phyloP scores from a whole-genome alignment of 2,329 filamentous ascomycete genomes.

The Cordyceps militaris region DNA sequence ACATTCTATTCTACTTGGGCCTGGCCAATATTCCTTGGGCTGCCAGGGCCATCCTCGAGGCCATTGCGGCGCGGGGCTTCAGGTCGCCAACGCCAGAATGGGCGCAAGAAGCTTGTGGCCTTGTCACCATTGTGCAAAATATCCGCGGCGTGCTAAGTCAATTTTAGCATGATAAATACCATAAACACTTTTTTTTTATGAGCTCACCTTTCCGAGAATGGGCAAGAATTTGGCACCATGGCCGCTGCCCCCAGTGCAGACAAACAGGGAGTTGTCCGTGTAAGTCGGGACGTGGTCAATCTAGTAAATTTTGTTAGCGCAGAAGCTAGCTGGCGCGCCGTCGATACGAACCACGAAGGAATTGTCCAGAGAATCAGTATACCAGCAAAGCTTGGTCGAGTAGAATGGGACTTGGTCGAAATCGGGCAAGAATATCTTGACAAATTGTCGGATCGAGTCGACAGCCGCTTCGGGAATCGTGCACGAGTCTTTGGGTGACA shows the following conservation, averaged over 20 bases:
- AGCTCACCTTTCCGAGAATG: constrained; percentile 24
- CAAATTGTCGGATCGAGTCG: constrained; percentile 18
- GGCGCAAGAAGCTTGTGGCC: constrained; percentile 24
- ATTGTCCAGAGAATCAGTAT: constrained; percentile 29
- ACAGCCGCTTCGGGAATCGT: constrained; percentile 18
- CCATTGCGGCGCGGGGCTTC: constrained; percentile 22
- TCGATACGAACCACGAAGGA: constrained; percentile 21
- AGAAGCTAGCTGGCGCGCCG: background rate
- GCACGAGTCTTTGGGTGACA: constrained; percentile 19
- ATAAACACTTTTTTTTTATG: no score
- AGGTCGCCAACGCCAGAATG: constrained; percentile 26
- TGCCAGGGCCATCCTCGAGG: constrained; percentile 24
- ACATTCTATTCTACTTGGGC: background rate
- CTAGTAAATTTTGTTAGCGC: constrained; percentile 8
- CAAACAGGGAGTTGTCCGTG: constrained; percentile 25
- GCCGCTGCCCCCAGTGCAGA: constrained; percentile 29
- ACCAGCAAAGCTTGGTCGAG: constrained; percentile 28
- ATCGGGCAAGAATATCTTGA: constrained; percentile 23
- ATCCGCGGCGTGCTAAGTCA: constrained; percentile 24
- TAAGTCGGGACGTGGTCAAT: constrained; percentile 28
- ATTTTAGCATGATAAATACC: constrained; percentile 8
- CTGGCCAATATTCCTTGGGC: constrained; percentile 19
- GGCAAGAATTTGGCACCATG: constrained; percentile 31
- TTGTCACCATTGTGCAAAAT: constrained; percentile 22
- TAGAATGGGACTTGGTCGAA: constrained; percentile 20